Base-by-base conservation (phyloP, 2,329 filamentous ascomycete species). In the Talaromyces sp. region DNA sequence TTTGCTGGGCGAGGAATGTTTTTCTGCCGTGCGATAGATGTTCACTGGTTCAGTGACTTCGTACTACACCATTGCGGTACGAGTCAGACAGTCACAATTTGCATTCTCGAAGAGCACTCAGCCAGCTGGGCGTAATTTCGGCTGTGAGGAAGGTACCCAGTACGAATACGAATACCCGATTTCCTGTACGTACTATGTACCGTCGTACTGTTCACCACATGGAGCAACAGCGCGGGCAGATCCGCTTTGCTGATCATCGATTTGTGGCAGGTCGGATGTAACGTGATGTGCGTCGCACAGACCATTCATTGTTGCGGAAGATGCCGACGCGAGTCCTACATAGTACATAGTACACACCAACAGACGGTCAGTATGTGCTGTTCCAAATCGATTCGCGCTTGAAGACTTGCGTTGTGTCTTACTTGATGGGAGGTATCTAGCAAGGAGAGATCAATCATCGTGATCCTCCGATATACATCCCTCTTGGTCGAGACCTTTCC, bases 221-320 rank as follows among this genome's bases (percentile, higher is more conserved):
- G 54, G 54, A 56, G 33, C 35, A 37, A 14, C 18, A 37, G 9
- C 54, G 33, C 23, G 37, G 54, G 37, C 54, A 39, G 35, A 57
- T 42, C 54, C 54, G 54, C 54, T 57, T 16, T 31, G 54, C 54
- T 57, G 54, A 57, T 57, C 54, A 42, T 57, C 44, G 44, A 48
- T 48, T 25, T 42, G 54, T 57, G 54, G 54, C 54, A 54, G 31
- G 54, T 40, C 54, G 21, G 37, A 37, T 37, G 54, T 56, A 56
- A 56, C 54, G 31, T 56, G 33, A 56, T 40, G 48, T 28, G 8
- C 50, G 11, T 35, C n/a, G 50, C 50, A 54, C 50, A 54, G 50
- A 54, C n/a, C 50, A 54, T 54, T 21, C 7, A n/a, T 52, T 33
- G 7, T 12, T 11, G 48, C 48, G 48, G 48, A 33, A 52, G 25